These are phyloP conservation scores for Neonectria punicea DNA, from an alignment of 2,329 filamentous ascomycete genomes.

Conservation along the genomic window DNA sequence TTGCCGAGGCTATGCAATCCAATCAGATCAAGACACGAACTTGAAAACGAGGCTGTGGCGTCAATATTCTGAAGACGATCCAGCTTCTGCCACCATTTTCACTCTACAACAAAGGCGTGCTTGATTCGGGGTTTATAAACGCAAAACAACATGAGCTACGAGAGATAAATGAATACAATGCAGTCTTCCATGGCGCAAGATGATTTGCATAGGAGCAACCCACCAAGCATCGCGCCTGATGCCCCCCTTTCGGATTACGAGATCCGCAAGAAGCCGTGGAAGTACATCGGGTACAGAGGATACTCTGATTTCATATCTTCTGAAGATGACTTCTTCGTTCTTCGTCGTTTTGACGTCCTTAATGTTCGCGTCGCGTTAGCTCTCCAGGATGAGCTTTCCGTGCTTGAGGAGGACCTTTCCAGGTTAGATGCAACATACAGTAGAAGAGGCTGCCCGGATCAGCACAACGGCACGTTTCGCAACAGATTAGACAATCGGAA, in stretches of 20 bases:
- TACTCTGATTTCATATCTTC: constrained; percentile 45
- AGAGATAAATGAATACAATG: too few relatives aligned
- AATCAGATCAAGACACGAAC: too few relatives aligned
- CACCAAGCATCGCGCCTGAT: background rate
- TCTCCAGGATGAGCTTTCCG: constrained; percentile 48
- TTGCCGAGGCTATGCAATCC: too few relatives aligned
- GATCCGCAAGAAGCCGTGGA: constrained; percentile 41
- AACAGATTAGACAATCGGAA: constrained; percentile 37
- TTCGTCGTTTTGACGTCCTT: constrained; percentile 47
- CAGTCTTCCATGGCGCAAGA: background rate
- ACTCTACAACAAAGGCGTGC: too few relatives aligned
- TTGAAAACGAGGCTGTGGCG: too few relatives aligned
- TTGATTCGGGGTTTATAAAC: too few relatives aligned
- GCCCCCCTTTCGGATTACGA: background rate
- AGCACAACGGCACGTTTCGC: constrained; percentile 44
- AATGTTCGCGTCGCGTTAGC: constrained; percentile 45
- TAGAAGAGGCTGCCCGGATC: constrained; percentile 23
- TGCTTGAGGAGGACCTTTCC: constrained; percentile 44
- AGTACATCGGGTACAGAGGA: constrained; percentile 44
- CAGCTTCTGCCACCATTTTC: too few relatives aligned
- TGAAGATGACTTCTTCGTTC: constrained; percentile 46
- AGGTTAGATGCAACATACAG: constrained; percentile 41
- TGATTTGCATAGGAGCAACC: background rate
- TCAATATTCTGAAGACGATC: too few relatives aligned
- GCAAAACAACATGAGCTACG: too few relatives aligned